Base-by-base conservation (phyloP, 176 grass and related monocot species). In the Avena sativa region DNA sequence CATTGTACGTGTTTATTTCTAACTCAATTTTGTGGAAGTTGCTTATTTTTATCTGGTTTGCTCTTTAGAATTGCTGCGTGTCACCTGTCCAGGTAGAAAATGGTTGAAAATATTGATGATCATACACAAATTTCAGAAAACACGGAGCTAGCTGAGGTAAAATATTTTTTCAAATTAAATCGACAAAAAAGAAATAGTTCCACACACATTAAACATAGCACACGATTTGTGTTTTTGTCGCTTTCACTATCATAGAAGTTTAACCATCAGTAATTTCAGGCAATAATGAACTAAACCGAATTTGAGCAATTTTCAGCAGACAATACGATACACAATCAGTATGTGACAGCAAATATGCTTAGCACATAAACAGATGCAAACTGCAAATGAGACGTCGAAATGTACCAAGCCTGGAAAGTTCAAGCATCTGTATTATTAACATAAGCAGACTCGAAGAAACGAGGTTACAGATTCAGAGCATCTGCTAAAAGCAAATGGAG, bases 351-450 rank as follows among this genome's bases (percentile, higher is more conserved):
- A 57, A 79, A 56, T 19, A 57, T 36, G 51, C 16, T 36, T 55
- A 32, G 49, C 48, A 64, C 61, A 16, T 26, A 32, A 15, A 74
- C 23, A 9, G 47, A 76, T 53, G 48, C 73, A 53, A 76, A 53
- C 12, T 30, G 25, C 14, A 76, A 76, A 76, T 30, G 73, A 32
- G 73, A 9, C 25, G 3, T 25, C 19, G 38, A 52, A 9, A 36
- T 32, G 28, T 76, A 26, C 73, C 60, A 83, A 44, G 86, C 64
- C 71, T 83, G 90, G 72, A 88, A 79, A 74, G 78, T 88, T 82
- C 83, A 86, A 82, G 86, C 72, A 82, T 85, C 73, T 30, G 64
- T 82, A 81, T 93, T 87, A 90, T 87, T 88, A 79, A 88, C 85
- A 85, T 28, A 93, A 59, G 43, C 40, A 85, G 59, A 76, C 4